Base-by-base conservation (phyloP, 306 rosid genomes). In the Benincasa hispida region DNA sequence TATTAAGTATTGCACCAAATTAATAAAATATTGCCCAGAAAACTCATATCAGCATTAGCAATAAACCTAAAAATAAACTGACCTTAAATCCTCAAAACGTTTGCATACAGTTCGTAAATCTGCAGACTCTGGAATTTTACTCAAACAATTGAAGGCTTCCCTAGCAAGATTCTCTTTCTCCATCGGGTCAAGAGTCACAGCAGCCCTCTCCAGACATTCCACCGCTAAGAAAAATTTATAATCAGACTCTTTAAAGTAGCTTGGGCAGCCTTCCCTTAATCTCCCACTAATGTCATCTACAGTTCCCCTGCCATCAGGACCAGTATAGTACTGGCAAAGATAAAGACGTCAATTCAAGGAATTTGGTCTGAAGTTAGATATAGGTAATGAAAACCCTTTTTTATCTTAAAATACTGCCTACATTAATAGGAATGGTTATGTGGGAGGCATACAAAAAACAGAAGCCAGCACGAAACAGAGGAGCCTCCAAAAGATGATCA, bases 221-320 rank as follows among this genome's bases (percentile, higher is more conserved):
- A 94, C 99, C 2, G 99, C 97, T 78, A 89, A 87, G 84, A 94
- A 94, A 84, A 94, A 94, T 81, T 87, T 89, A 89, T 94, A 85
- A 86, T 94, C 99, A 76, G 99, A 91, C 87, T 94, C 99, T 87
- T 94, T 94, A 80, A 87, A 94, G 89, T 84, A 94, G 87, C 99
- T 94, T n/a, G 99, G 96, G 69, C 99, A 92, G 55, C 99, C 99
- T 74, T 94, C 98, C 77, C 99, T 86, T 81, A 92, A 73, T 84
- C 88, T 89, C 83, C 89, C 86, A 81, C 99, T 94, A 76, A 92
- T 90, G 77, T 94, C 99, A 86, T 94, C 96, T 30, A 94, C 99
- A 27, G 97, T 90, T 54, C 99, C 99, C 89, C 96, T 92, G 91
- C 99, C 97, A 83, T 94, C 99, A 76, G 92, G 89, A 80, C 96